Conservation (phyloP, 495 filamentous ascomycete species). For the Cercophora sp. region DNA sequence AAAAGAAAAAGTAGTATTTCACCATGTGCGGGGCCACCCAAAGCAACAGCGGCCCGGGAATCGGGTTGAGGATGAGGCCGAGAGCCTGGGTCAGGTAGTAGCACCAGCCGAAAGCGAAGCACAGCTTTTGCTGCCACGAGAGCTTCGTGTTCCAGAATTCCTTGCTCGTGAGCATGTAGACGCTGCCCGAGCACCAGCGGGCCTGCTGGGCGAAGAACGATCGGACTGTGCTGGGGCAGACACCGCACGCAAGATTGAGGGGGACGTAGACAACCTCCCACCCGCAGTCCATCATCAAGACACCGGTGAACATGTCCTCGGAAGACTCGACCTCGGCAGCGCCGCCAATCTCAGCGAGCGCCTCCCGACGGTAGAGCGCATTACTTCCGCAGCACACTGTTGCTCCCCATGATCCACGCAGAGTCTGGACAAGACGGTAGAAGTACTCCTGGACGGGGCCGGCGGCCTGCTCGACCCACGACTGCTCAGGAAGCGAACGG, state of each 20-base stretch:
- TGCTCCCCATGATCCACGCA: conserved; percentile 22
- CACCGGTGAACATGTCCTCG: conserved; percentile 30
- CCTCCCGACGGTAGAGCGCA: conserved; percentile 24
- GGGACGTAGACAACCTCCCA: conserved; percentile 32
- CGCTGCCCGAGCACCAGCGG: conserved; percentile 31
- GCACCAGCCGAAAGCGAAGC: conserved; percentile 27
- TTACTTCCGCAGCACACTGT: conserved; percentile 17
- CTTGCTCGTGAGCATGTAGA: conserved; percentile 26
- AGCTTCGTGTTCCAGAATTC: conserved; percentile 29
- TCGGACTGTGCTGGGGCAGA: conserved; percentile 30
- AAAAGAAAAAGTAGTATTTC: conserved; percentile 32
- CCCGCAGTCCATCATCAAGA: conserved; percentile 18
- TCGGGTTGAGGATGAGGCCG: conserved; percentile 30
- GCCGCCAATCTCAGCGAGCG: conserved; percentile 25
- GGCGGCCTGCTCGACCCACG: conserved; percentile 32
- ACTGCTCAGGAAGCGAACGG: conserved; percentile 26
- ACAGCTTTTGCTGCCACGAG: conserved; percentile 26
- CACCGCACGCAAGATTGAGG: conserved; percentile 26
- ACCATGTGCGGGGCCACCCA: conserved; percentile 24
- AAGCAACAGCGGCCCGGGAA: conserved; percentile 27
- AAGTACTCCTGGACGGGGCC: conserved; percentile 32
- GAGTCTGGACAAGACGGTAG: conserved; percentile 30
- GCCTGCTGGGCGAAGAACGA: conserved; percentile 35
- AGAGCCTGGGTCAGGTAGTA: conserved; percentile 30
- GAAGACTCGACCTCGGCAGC: conserved; percentile 34